phyloP scores from a whole-genome alignment of 1,139 yeast genomes.

The Scheffersomyces lignicola region DNA sequence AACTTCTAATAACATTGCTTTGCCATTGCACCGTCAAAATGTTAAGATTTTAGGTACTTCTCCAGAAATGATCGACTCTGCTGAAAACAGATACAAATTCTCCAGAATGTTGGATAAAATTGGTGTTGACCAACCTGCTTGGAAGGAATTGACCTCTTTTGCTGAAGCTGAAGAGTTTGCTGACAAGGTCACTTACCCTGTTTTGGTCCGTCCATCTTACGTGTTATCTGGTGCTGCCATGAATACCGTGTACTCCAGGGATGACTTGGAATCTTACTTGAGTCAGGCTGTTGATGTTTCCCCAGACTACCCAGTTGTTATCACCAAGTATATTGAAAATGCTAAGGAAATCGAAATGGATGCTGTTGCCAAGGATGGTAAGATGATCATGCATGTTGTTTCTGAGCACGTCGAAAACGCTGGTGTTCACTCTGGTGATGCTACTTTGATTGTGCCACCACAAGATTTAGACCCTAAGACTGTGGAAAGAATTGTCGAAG shows the following conservation, averaged over 20 bases:
- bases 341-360: slow-evolving; percentile 99
- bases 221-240: slow-evolving; percentile 99
- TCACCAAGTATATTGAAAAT: slow-evolving; percentile 94
- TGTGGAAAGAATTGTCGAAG: slow-evolving; percentile 65
- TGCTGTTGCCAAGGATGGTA: slow-evolving; percentile 95
- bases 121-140: slow-evolving; percentile 98
- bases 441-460: slow-evolving; percentile 95
- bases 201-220: slow-evolving; percentile 95
- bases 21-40: slow-evolving; percentile 89
- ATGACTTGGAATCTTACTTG: slow-evolving; percentile 84
- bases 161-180: slow-evolving; percentile 95
- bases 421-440: slow-evolving; percentile 99
- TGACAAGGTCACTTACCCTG: slow-evolving; percentile 89
- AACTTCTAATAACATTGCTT: slow-evolving; percentile 94
- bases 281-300: slow-evolving; percentile 96
- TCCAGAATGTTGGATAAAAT: slow-evolving; percentile 96
- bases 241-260: slow-evolving; percentile 92
- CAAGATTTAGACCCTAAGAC: slow-evolving; percentile 75
- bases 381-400: slow-evolving; percentile 94
- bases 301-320: slow-evolving; percentile 96
- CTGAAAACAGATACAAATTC: slow-evolving; percentile 97
- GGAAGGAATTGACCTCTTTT: slow-evolving; percentile 95
- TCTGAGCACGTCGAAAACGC: slow-evolving; percentile 99
- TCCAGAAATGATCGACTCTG: slow-evolving; percentile 98
- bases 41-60: slow-evolving; percentile 96